Evolutionary conservation across 1,284 basidiomycete species (phyloP).

Genomic region (Marasmius fiardii): DNA sequence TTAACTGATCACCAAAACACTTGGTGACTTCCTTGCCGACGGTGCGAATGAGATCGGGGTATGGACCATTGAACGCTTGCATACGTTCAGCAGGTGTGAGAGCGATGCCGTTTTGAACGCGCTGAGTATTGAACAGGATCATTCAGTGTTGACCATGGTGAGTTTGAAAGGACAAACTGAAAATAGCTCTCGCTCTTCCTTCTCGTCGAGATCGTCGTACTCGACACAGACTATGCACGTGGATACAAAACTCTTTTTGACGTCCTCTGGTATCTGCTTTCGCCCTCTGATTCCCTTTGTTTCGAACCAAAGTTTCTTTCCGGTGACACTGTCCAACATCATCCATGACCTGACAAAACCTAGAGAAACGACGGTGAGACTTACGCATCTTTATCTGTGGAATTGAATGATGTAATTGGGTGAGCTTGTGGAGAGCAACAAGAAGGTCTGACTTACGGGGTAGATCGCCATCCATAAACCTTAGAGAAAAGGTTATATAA

Average conservation of each 20-base stretch:
- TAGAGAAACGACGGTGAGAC: slow-evolving; percentile 9
- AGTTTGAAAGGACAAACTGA: slow-evolving; percentile 22
- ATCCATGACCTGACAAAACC: not conserved
- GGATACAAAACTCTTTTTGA: slow-evolving; percentile 25
- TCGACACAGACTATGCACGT: slow-evolving; percentile 38
- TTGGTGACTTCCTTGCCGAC: slow-evolving; percentile 19
- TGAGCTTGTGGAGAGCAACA: not conserved
- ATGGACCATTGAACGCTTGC: slow-evolving; percentile 33
- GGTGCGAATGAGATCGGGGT: slow-evolving; percentile 31
- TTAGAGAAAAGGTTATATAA: not conserved
- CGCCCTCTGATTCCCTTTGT: not conserved
- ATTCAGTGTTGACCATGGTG: not conserved
- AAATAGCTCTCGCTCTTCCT: slow-evolving; percentile 35
- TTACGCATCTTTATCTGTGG: slow-evolving; percentile 29
- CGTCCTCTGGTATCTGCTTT: slow-evolving; percentile 4
- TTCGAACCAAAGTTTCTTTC: slow-evolving; percentile 7
- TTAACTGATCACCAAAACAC: slow-evolving; percentile 16
- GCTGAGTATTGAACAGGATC: slow-evolving; percentile 18
- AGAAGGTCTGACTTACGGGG: not conserved
- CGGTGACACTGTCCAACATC: slow-evolving; percentile 1
- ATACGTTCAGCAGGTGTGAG: slow-evolving; percentile 41
- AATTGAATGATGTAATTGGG: not conserved
- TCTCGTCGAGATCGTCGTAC: slow-evolving; percentile 28
- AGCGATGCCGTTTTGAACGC: slow-evolving; percentile 44
- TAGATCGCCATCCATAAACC: not conserved